Evolutionary conservation across 2,329 filamentous ascomycete species (phyloP).

Genomic region (Cadophora sp.): DNA sequence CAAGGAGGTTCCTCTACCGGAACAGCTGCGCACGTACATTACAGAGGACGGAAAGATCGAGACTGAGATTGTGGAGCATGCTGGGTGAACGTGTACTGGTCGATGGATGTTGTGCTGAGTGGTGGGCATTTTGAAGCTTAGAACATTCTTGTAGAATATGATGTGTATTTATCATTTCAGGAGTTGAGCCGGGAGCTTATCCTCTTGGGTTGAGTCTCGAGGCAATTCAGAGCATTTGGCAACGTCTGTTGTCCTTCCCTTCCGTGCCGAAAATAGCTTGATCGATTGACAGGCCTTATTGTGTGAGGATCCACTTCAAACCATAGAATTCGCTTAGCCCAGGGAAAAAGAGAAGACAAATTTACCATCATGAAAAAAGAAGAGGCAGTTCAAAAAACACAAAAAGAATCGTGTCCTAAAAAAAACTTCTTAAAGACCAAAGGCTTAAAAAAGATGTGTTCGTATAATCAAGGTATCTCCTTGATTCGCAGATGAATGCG

Average conservation of each 20-base stretch:
- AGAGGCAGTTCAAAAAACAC: too few relatives aligned
- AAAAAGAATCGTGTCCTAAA: too few relatives aligned
- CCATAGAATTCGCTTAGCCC: not conserved
- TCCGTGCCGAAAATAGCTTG: too few relatives aligned
- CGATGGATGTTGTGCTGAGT: not conserved
- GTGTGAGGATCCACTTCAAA: not conserved
- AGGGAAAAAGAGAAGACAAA: not conserved
- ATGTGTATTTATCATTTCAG: conserved; percentile 22
- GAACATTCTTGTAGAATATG: conserved; percentile 18
- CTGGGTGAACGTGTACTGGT: conserved; percentile 63
- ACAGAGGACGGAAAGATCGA: conserved; percentile 76
- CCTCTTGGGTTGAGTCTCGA: not conserved
- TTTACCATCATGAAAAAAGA: too few relatives aligned
- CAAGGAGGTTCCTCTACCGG: conserved; percentile 84
- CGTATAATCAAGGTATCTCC: conserved; percentile 18
- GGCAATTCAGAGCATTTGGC: conserved; percentile 15
- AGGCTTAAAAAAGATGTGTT: conserved; percentile 20
- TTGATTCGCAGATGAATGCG: conserved; percentile 25
- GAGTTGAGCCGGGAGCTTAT: conserved; percentile 12
- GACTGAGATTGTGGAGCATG: conserved; percentile 95
- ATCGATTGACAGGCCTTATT: too few relatives aligned
- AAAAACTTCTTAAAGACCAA: not conserved
- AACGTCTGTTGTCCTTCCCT: not conserved
- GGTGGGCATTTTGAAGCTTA: not conserved
- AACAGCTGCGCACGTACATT: conserved; percentile 84